Evolutionary conservation across 1,139 yeast species (phyloP).

Genomic region (Yamadazyma atlantica): DNA sequence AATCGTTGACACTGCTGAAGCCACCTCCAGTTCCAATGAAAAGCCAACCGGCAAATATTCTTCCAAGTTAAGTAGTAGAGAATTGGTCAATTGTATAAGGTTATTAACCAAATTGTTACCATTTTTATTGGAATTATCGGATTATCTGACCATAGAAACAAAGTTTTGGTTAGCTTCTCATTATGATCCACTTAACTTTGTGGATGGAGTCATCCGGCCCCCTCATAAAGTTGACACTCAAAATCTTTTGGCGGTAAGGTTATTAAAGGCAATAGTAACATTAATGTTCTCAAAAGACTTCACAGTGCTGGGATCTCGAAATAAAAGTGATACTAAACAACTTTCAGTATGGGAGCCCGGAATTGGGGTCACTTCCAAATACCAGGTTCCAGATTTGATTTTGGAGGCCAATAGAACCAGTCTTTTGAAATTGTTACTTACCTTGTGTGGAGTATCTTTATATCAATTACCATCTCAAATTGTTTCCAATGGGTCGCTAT

Average conservation of each 20-base stretch:
- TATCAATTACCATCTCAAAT: slow-evolving; percentile 50
- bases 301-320: slow-evolving; percentile 36
- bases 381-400: slow-evolving; percentile 46
- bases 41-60: slow-evolving; percentile 6
- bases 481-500: slow-evolving; percentile 55
- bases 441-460: slow-evolving; percentile 63
- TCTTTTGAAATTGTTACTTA: slow-evolving; percentile 58
- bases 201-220: slow-evolving; percentile 2
- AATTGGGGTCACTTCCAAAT: slow-evolving; percentile 49
- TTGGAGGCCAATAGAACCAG: slow-evolving; percentile 70
- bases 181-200: slow-evolving; percentile 18
- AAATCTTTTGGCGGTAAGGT: slow-evolving; percentile 48
- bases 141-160: slow-evolving; percentile 36
- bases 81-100: slow-evolving; percentile 60
- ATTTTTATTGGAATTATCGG: slow-evolving; percentile 55
- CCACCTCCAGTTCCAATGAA: not conserved
- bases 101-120: slow-evolving; percentile 69
- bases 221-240: slow-evolving; percentile 8
- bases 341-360: slow-evolving; percentile 73
- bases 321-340: slow-evolving; percentile 8
- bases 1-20: slow-evolving; percentile 23
- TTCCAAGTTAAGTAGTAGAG: not conserved
- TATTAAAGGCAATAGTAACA: slow-evolving; percentile 48
- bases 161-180: slow-evolving; percentile 31
- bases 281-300: slow-evolving; percentile 63